Conservation (phyloP, 2,329 filamentous ascomycete genomes). For the Botryotinia convoluta region DNA sequence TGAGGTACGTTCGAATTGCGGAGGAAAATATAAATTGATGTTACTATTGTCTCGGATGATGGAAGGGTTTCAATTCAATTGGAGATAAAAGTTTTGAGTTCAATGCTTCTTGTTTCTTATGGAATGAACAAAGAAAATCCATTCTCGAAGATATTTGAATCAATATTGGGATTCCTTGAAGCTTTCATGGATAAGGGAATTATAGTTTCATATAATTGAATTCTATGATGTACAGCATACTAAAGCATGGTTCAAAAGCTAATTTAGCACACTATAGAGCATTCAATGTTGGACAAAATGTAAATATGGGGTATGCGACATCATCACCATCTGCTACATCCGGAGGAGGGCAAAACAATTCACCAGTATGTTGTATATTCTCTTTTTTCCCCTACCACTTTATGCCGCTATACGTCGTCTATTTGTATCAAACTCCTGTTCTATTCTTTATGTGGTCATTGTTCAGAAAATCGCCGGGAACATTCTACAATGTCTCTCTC, state of each 20-base stretch:
- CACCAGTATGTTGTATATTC: conserved; percentile 49
- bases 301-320: conserved; percentile 54
- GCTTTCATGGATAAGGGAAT: not conserved
- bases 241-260: conserved; percentile 25
- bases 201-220: conserved; percentile 12
- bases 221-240: conserved; percentile 6
- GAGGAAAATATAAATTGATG: conserved; percentile 1
- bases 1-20: conserved; percentile 46
- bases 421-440: conserved; percentile 2
- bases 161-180: not conserved
- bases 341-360: conserved; percentile 57
- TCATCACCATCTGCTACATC: conserved; percentile 60
- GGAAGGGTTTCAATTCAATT: not conserved
- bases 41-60: conserved; percentile 10
- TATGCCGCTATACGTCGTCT: not conserved
- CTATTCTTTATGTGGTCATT: conserved; percentile 10
- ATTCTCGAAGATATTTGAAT: not conserved
- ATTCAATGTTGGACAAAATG: conserved; percentile 34
- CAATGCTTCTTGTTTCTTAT: not conserved
- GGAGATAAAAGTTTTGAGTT: not conserved
- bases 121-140: not conserved
- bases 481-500: conserved; percentile 14
- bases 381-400: not conserved
- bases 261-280: conserved; percentile 30
- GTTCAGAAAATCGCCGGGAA: not conserved